Conservation (phyloP, 768 basidiomycete species). For the Cystobasidiopsis lactophilus region DNA sequence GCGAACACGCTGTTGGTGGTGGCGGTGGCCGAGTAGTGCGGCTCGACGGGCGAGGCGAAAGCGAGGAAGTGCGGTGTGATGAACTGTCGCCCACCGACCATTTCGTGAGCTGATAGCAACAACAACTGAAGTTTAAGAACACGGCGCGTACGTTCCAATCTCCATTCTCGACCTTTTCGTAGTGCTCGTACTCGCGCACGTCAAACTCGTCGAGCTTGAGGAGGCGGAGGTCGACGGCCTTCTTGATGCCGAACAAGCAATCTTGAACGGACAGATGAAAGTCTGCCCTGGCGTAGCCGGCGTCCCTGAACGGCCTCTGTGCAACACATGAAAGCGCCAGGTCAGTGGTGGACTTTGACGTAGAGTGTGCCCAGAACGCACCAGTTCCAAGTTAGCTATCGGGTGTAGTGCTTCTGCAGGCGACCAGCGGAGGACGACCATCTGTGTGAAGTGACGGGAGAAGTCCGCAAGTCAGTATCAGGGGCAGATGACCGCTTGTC, state of each 20-base stretch:
- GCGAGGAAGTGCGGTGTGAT: slow-evolving; percentile 52
- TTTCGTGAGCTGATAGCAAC: neutral
- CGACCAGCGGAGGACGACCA: slow-evolving; percentile 71
- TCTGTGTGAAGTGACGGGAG: slow-evolving; percentile 32
- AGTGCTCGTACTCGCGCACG: slow-evolving; percentile 75
- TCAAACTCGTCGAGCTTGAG: slow-evolving; percentile 39
- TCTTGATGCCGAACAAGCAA: slow-evolving; percentile 77
- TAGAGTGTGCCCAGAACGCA: neutral
- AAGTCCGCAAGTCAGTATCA: no score
- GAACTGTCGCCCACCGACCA: slow-evolving; percentile 30
- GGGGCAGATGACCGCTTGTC: neutral
- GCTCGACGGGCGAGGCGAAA: slow-evolving; percentile 36
- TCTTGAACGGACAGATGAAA: slow-evolving; percentile 85
- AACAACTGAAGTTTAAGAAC: neutral
- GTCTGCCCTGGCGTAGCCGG: slow-evolving; percentile 74
- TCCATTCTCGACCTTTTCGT: slow-evolving; percentile 84
- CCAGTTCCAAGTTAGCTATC: slow-evolving; percentile 35
- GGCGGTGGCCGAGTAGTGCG: no score
- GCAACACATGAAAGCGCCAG: neutral
- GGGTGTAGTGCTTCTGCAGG: slow-evolving; percentile 93
- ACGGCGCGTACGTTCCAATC: slow-evolving; percentile 47
- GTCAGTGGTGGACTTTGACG: neutral
- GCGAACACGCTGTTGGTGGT: neutral
- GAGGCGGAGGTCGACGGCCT: slow-evolving; percentile 23
- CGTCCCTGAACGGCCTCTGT: slow-evolving; percentile 51